Percentiles rank a stretch among this genome's conserved stretches.
Evolutionary conservation across 441 rosid genomes (phyloP).

Genomic region (Arabidopsis lyrata): DNA sequence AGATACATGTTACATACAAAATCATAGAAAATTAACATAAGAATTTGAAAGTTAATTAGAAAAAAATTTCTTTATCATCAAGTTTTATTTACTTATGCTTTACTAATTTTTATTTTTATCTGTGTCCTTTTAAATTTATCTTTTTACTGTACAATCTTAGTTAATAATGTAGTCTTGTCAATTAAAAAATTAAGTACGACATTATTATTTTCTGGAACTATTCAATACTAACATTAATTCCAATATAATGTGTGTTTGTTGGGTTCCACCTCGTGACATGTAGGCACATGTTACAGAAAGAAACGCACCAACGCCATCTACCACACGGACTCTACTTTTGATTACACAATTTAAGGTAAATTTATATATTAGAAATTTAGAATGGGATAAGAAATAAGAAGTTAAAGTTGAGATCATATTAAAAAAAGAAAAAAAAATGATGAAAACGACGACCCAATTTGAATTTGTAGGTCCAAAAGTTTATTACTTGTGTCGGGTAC

Average conservation of each 20-base stretch:
- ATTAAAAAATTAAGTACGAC: background rate
- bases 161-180: constrained; percentile 9
- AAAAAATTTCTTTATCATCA: background rate
- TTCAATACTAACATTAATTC: constrained; percentile 3
- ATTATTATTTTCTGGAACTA: background rate
- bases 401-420: constrained; percentile 25
- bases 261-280: constrained; percentile 43
- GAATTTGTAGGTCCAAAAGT: constrained; percentile 46
- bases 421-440: constrained; percentile 32
- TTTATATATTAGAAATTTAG: background rate
- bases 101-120: background rate
- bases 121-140: background rate
- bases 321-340: constrained; percentile 35
- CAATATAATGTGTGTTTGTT: constrained; percentile 31
- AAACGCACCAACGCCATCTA: constrained; percentile 43
- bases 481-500: constrained; percentile 46
- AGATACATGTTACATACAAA: background rate
- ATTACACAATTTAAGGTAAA: constrained; percentile 36
- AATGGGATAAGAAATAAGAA: constrained; percentile 5
- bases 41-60: background rate
- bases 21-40: background rate
- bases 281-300: constrained; percentile 42
- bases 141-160: background rate
- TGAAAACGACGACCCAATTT: constrained; percentile 45
- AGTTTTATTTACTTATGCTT: background rate